phyloP scores from a whole-genome alignment of 108 stramenopile species.

The Discostella stelligeroides region DNA sequence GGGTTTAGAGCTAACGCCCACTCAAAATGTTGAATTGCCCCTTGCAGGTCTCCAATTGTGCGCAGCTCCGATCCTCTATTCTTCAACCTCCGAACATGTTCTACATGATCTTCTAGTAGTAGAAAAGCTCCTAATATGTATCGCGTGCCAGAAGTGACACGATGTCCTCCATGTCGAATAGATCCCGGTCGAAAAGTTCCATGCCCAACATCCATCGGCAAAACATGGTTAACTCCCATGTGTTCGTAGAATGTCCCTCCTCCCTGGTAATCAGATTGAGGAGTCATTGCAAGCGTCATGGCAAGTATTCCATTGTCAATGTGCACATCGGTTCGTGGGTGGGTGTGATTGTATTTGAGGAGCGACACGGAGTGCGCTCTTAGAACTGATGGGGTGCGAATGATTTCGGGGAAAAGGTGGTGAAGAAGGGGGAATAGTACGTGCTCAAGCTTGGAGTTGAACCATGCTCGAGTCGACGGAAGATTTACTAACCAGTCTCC shows the following conservation, averaged over 20 bases:
- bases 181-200: conserved; percentile 66
- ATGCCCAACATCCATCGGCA: conserved; percentile 70
- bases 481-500: conserved; percentile 65
- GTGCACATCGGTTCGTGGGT: conserved; percentile 71
- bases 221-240: conserved; percentile 52
- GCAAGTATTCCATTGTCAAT: conserved; percentile 75
- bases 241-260: conserved; percentile 74
- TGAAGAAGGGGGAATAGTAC: conserved; percentile 54
- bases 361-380: conserved; percentile 64
- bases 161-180: conserved; percentile 68
- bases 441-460: conserved; percentile 52
- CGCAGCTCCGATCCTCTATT: conserved; percentile 63
- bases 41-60: conserved; percentile 33
- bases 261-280: conserved; percentile 47
- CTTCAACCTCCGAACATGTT: conserved; percentile 69
- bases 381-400: conserved; percentile 50
- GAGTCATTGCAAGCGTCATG: conserved; percentile 65
- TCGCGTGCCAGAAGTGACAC: conserved; percentile 49
- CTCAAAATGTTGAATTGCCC: conserved; percentile 57
- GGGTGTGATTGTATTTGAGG: conserved; percentile 67
- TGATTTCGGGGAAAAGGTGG: conserved; percentile 61
- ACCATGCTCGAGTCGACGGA: conserved; percentile 57
- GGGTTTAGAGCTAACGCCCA: conserved; percentile 66
- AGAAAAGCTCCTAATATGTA: conserved; percentile 71
- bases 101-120: conserved; percentile 61